Percentiles rank a stretch among this genome's conserved stretches.
Conservation (phyloP, 2,329 filamentous ascomycete genomes). For the Sordariomycetes sp. region DNA sequence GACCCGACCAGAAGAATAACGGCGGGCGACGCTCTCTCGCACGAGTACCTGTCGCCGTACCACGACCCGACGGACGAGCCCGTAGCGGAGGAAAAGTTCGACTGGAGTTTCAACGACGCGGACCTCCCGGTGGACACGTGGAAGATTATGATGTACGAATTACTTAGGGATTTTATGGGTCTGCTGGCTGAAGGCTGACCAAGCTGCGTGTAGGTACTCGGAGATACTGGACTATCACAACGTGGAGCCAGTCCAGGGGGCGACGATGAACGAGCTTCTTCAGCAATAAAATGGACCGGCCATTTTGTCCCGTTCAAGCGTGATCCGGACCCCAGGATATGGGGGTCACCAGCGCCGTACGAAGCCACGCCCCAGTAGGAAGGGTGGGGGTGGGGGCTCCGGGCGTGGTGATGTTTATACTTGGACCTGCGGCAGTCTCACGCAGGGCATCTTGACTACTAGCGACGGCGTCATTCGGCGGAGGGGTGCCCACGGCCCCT, state of each 20-base stretch:
- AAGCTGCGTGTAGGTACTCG: constrained; percentile 66
- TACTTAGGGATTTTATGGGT: not conserved
- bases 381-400: too few relatives aligned
- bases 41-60: constrained; percentile 91
- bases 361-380: too few relatives aligned
- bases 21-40: constrained; percentile 71
- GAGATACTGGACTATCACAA: constrained; percentile 99
- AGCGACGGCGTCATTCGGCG: too few relatives aligned
- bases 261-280: not conserved
- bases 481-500: too few relatives aligned
- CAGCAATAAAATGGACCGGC: constrained; percentile 1
- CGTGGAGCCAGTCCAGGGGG: constrained; percentile 45
- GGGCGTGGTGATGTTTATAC: too few relatives aligned
- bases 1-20: constrained; percentile 94
- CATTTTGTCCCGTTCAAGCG: not conserved
- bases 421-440: too few relatives aligned
- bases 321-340: too few relatives aligned
- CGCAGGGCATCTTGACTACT: too few relatives aligned
- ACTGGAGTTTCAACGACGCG: constrained; percentile 99
- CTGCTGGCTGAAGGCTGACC: not conserved
- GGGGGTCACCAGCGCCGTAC: too few relatives aligned
- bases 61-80: constrained; percentile 97
- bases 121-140: constrained; percentile 97
- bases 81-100: constrained; percentile 91
- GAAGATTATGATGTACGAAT: constrained; percentile 98